Evolutionary conservation across 352 stramenopile genomes (phyloP), one percentile per base, ranked within the genome.

Genomic region (Phytopythium ostracodes): DNA sequence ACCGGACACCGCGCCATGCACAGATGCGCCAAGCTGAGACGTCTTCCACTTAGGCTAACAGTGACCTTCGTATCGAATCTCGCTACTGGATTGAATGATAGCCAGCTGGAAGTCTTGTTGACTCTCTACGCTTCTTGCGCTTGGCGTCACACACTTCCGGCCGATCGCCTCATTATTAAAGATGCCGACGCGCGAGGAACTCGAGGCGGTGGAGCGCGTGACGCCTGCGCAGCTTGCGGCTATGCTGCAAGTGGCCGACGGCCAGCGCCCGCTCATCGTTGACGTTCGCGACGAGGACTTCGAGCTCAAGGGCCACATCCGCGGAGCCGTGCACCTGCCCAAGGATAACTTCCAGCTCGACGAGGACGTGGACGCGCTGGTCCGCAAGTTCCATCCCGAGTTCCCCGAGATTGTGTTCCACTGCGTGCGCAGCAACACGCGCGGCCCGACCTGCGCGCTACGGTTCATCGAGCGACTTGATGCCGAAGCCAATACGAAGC

Each of bases 401-500:
- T 44, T 25, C 52, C 22, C 63, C 33, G 54, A 75, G 12, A 56
- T 82, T n/a, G 61, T 82, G 12, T 79, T 82, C 55, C 74, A 82
- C 47, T 82, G 74, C 47, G 72, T 71, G 12, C 68, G 53, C 36
- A 79, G 65, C 46, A 68, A 76, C 60, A 68, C 65, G 6, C 59
- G 73, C 10, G 73, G 70, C 4, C 73, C 73, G 0, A 78, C 71
- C 2, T 81, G 73, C 46, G 73, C 73, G 11, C 36, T 76, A 36
- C 70, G 70, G 11, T 81, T 78, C 33, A 70, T 70, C 9, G 65
- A 70, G 4, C 65, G 68, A 0, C 61, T 64, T 8, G 58, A 65
- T 15, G 54, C 65, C 29, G 4, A 33, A 33, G 55, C 63, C 53
- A 54, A 63, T 9, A 57, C 33, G 7, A 47, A 58, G 31, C 33